A percentile compares a stretch with the other conserved stretches of the same genome.
Conservation (phyloP, 2,329 filamentous ascomycete genomes). For the Geosmithia putterillii region DNA sequence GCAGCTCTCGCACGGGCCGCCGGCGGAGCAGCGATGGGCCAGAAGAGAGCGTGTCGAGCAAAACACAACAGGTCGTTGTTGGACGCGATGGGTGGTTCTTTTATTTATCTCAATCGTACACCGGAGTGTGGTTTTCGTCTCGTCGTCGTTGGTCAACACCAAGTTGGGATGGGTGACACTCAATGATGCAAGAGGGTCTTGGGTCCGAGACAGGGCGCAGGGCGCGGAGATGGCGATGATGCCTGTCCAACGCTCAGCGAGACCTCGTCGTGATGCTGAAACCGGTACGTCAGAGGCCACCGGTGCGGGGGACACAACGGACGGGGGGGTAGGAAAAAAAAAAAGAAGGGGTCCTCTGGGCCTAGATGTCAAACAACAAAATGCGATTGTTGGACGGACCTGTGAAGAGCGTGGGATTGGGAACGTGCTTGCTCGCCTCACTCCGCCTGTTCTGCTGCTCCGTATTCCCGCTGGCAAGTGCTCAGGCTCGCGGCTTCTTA, state of each 20-base stretch:
- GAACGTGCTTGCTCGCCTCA: not conserved
- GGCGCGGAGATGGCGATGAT: not conserved
- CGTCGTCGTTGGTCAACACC: too few species aligned
- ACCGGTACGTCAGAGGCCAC: not conserved
- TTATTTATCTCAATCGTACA: too few species aligned
- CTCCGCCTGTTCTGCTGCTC: too few species aligned
- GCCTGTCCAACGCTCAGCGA: not conserved
- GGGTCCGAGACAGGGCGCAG: not conserved
- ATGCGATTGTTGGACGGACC: slow-evolving; percentile 4
- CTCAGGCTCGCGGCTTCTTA: too few species aligned
- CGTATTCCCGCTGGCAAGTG: too few species aligned
- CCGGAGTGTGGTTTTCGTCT: too few species aligned
- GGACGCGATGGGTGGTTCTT: too few species aligned
- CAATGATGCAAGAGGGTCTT: not conserved
- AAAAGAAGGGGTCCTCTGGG: too few species aligned
- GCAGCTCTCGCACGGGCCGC: not conserved
- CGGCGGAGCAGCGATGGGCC: not conserved
- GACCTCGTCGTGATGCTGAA: not conserved
- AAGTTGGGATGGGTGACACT: not conserved
- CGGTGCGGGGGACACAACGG: not conserved
- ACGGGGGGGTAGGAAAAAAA: not conserved
- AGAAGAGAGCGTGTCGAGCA: not conserved
- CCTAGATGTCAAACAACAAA: too few species aligned
- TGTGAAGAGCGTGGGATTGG: not conserved
- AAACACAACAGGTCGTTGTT: too few species aligned